phyloP scores from a whole-genome alignment of 345 rosid genomes.

The Lepidium aucheri region DNA sequence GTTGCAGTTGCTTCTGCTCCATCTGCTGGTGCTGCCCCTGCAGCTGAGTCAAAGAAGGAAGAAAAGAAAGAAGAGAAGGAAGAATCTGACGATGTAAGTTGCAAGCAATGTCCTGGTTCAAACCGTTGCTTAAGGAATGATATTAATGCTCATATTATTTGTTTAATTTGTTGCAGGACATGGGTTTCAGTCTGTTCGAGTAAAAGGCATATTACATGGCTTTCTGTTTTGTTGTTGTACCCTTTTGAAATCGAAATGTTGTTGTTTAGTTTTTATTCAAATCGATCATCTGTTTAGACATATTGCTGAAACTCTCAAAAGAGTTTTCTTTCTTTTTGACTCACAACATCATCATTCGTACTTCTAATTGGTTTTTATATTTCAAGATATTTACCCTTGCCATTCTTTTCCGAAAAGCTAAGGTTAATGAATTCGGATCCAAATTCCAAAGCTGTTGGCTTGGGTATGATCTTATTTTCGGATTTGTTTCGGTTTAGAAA shows the following conservation, averaged over 20 bases:
- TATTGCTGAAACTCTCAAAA: neutral
- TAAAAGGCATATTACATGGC: neutral
- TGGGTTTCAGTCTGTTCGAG: constrained; percentile 60
- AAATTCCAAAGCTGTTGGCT: too few relatives aligned
- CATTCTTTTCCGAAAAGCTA: too few relatives aligned
- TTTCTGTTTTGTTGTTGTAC: neutral
- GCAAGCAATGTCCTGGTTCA: neutral
- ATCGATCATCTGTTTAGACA: neutral
- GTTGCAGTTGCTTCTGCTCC: constrained; percentile 33
- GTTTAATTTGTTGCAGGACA: constrained; percentile 42
- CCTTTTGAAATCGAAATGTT: constrained; percentile 6
- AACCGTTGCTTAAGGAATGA: too few relatives aligned
- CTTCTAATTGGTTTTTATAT: neutral
- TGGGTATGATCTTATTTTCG: too few relatives aligned
- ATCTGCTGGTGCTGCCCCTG: constrained; percentile 24
- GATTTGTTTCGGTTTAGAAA: too few relatives aligned
- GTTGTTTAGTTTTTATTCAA: constrained; percentile 3
- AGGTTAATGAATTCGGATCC: too few relatives aligned
- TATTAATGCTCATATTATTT: neutral
- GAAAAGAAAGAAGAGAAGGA: constrained; percentile 73
- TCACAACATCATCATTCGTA: neutral
- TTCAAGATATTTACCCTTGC: neutral
- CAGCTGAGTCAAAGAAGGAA: constrained; percentile 66
- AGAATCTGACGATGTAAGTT: constrained; percentile 72
- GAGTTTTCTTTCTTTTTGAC: neutral